Evolutionary conservation across 306 rosid species (phyloP), one percentile per base, ranked within the genome.

Genomic region (Quercus aquifolioides): DNA sequence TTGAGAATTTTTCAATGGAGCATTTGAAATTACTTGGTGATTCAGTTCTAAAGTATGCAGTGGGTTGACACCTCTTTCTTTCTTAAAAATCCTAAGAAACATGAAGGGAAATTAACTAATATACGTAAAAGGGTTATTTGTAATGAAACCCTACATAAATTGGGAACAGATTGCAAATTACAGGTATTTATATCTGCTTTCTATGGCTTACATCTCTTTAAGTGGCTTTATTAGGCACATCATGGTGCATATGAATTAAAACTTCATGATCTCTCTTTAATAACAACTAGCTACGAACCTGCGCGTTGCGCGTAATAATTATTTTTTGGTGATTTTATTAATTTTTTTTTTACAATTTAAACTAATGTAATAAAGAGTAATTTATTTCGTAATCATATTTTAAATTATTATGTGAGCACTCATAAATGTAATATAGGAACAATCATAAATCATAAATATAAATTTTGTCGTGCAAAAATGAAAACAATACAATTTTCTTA

Each of bases 21-120:
- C 97, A 96, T 54, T 89, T 93, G 81, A 97, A 95, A 85, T 86
- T 95, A 80, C 99, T 93, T 21, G 98, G 99, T 38, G 99, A 95
- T 84, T 95, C 99, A 19, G 88, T 93, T 79, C 80, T 95, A 72
- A 95, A 93, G 84, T 95, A 91, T 81, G 88, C 71, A 18, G 89
- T 92, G 64, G 86, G 99, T 81, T 93, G 97, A 83, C 90, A 91
- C 69, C 93, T 23, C 23, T 23, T 23, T 90, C 74, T 95, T 86
- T 89, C 94, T 93, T 41, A 90, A 95, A 35, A 82, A 89, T 84
- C 94, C 93, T 28, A 74, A 89, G 65, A 90, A 79, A 69, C 93
- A 93, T 56, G 99, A 95, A 84, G 99, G 98, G 68, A 86, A 90
- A 33, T 83, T 95, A 77, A 69, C 89, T 62, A 17, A 74, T n/a